phyloP scores from a whole-genome alignment of 176 grass and related monocot species.

The Triticum dicoccoides region DNA sequence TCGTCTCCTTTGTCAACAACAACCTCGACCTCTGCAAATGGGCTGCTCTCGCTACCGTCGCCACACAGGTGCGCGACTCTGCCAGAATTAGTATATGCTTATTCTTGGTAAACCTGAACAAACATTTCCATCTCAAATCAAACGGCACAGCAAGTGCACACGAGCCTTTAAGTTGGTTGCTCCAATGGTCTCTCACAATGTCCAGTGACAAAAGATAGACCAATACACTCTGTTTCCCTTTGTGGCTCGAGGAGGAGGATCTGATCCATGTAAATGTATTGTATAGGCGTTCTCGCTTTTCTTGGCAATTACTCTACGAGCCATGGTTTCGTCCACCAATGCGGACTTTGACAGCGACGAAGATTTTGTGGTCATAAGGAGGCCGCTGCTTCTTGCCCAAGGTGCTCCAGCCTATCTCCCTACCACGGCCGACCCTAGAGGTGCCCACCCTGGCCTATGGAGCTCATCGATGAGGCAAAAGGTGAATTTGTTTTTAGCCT shows the following conservation, averaged over 20 bases:
- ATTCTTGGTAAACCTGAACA: too few relatives aligned
- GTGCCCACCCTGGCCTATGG: constrained; percentile 61
- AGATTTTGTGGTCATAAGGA: constrained; percentile 85
- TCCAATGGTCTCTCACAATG: neutral
- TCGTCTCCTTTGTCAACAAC: constrained; percentile 60
- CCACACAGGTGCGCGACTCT: constrained; percentile 47
- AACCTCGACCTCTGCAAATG: constrained; percentile 77
- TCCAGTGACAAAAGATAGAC: neutral
- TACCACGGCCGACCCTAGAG: constrained; percentile 39
- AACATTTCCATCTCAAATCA: neutral
- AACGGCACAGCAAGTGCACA: neutral
- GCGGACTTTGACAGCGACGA: constrained; percentile 80
- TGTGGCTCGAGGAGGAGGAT: neutral
- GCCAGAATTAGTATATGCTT: too few relatives aligned
- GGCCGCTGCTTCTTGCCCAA: constrained; percentile 72
- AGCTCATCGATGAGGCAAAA: constrained; percentile 83
- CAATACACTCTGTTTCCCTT: neutral
- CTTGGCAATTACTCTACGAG: constrained; percentile 63
- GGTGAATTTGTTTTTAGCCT: constrained; percentile 34
- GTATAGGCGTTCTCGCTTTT: constrained; percentile 71
- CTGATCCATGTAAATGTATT: neutral
- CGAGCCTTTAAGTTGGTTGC: neutral
- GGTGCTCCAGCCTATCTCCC: constrained; percentile 51
- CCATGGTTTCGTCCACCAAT: constrained; percentile 38
- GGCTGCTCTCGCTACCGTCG: constrained; percentile 45